Base-by-base conservation (phyloP, 805 yeast genomes). In the Yarrowia sp. region DNA sequence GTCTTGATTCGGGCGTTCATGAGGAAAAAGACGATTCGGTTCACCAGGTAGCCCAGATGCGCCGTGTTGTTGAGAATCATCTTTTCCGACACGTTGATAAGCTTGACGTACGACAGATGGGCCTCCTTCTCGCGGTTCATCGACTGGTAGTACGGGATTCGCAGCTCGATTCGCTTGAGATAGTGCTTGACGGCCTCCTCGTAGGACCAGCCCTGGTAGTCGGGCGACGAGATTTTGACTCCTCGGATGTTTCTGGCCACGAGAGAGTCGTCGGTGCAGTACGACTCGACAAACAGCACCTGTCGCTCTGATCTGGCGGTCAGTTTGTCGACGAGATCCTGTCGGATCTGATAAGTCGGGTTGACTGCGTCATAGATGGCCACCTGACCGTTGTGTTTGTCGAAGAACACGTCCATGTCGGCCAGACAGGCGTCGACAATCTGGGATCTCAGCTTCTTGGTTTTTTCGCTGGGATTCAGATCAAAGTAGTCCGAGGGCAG, bases 321-420 rank as follows among this genome's bases (percentile, higher is more conserved):
- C 73, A 94, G 87, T 69, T 79, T 78, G 42, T 82, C 82, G 36
- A 84, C 84, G 46, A 94, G 78, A 40, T 83, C 84, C 8, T 82
- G 74, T 73, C 99, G 83, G 72, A 89, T 89, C 64, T 83, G 82
- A 22, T 89, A 86, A 59, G 89, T 80, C 7, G 95, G 97, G 77
- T 95, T 95, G 64, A 95, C 90, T 0, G 98, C 98, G 78, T 95
- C 99, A 78, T 91, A 95, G 26, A 95, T 91, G 5, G 97, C 99
- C 41, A 95, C 91, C 79, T 95, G 99, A 11, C 98, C 98, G 74
- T 86, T 86, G 71, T 88, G 91, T 38, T 84, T 84, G 71, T 85
- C 84, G 77, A 91, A 92, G 74, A 90, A 92, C 32, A 82, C 80
- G 68, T 84, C 76, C 77, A 94, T 87, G 75, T 92, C 98, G 58